These are phyloP conservation scores for Poa pratensis DNA, from an alignment of 176 grass and related monocot genomes.

Conservation along the genomic window DNA sequence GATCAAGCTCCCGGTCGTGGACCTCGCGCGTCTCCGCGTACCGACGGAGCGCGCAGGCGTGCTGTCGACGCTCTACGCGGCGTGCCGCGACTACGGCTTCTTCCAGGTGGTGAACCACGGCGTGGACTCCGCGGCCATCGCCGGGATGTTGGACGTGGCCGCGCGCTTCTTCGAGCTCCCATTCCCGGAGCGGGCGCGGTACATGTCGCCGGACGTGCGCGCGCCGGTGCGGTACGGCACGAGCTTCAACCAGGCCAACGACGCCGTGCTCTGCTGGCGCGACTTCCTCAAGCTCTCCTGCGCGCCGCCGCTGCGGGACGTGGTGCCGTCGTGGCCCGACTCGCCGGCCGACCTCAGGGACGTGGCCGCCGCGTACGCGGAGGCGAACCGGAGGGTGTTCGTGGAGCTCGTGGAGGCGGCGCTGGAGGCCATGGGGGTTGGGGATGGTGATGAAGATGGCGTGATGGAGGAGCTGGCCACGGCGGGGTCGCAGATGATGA, in stretches of 20 bases:
- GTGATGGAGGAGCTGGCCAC: slow-evolving; percentile 58
- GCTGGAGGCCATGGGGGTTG: slow-evolving; percentile 58
- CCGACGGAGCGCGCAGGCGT: slow-evolving; percentile 45
- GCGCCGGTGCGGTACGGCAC: slow-evolving; percentile 74
- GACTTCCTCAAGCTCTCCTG: slow-evolving; percentile 94
- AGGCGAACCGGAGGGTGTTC: slow-evolving; percentile 57
- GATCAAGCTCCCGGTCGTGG: slow-evolving; percentile 66
- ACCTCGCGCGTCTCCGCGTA: slow-evolving; percentile 57
- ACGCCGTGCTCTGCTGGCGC: slow-evolving; percentile 85
- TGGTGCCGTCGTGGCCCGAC: slow-evolving; percentile 55
- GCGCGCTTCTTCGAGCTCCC: slow-evolving; percentile 80
- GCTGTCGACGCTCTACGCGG: slow-evolving; percentile 55
- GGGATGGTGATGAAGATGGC: not conserved
- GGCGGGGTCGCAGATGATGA: slow-evolving; percentile 65
- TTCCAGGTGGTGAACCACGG: slow-evolving; percentile 97
- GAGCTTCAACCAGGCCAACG: slow-evolving; percentile 95
- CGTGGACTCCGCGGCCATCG: not conserved
- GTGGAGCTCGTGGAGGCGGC: slow-evolving; percentile 60
- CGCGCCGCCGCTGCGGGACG: slow-evolving; percentile 39
- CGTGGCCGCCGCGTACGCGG: slow-evolving; percentile 48
- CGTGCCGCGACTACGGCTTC: slow-evolving; percentile 80
- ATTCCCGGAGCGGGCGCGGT: slow-evolving; percentile 51
- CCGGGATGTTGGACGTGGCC: slow-evolving; percentile 57
- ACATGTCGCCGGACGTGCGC: slow-evolving; percentile 77
- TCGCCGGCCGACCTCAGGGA: slow-evolving; percentile 57